Evolutionary conservation across 352 stramenopile genomes (phyloP), one percentile per base, ranked within the genome.

Genomic region (Pilasporangium apinafurcum): DNA sequence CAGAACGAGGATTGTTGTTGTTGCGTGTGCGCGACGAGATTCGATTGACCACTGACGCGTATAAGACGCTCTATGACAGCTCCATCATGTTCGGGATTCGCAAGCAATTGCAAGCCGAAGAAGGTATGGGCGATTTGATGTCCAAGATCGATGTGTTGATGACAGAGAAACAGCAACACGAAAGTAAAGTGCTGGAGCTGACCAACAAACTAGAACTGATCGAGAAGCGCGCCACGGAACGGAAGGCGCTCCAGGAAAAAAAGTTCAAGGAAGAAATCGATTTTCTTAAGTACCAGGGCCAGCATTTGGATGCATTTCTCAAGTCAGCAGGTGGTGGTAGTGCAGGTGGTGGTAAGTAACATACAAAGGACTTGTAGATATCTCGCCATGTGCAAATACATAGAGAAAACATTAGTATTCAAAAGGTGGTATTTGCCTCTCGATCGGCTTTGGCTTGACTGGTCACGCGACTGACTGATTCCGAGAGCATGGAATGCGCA

Each of bases 51-150:
- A 95, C 94, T 8, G 92, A 97, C 46, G 92, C 92, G 4, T 98
- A 98, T 77, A 97, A 97, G 63, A 97, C 86, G 21, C 64, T 98
- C 18, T 98, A 96, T 60, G 88, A 97, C 50, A 95, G 77, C 57
- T 95, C 73, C 61, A 82, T 97, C 14, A 92, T 74, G 12, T 98
- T 97, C 47, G 91, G 90, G 16, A 82, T 97, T 6, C 86, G 89
- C 52, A 97, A 98, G 62, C 89, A 97, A 59, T 55, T 97, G 31
- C 86, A 96, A 46, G 89, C 86, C 14, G 92, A 98, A 53, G 83
- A 96, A 7, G 92, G 92, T 20, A 96, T 97, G 70, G 73, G 55
- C 4, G 86, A 96, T 20, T 62, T 97, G 29, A 68, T 91, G 32
- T 56, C 74, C 22, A 59, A 73, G 32, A 83, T 81, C 27, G 59